These are phyloP conservation scores for Straminergon stramineum DNA, from an alignment of 225 moss, liverwort and hornwort genomes.

Conservation along the genomic window DNA sequence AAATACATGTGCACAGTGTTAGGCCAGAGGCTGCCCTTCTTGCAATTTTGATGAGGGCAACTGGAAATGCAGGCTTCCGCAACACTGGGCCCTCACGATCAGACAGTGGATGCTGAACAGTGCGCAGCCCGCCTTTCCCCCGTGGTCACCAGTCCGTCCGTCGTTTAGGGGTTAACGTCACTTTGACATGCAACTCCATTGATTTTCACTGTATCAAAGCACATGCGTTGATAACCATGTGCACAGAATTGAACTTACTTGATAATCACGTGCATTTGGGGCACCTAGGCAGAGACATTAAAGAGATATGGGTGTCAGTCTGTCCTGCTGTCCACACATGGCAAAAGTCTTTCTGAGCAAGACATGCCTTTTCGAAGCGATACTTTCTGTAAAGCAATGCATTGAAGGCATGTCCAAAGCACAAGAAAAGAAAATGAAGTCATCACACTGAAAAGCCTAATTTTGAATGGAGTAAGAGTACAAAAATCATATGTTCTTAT, in stretches of 20 bases:
- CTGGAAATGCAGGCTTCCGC: no score
- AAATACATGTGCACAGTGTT: no score
- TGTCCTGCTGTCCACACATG: background rate
- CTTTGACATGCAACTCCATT: background rate
- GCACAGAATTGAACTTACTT: background rate
- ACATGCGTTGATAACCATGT: background rate
- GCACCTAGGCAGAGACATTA: background rate
- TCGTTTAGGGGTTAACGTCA: no score
- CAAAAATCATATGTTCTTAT: slow-evolving; percentile 39
- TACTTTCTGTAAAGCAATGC: background rate
- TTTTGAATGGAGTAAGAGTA: background rate
- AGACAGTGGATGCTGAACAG: no score
- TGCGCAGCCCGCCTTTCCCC: no score
- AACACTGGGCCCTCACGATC: no score
- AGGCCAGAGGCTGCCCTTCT: no score
- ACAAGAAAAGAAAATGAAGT: background rate
- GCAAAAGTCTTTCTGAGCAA: background rate
- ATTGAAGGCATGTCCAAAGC: background rate
- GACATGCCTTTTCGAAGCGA: no score
- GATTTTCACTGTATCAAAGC: background rate
- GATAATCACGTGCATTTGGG: background rate
- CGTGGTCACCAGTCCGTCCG: no score
- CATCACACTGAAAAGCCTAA: background rate
- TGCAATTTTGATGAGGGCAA: no score
- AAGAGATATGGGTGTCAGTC: background rate